Percentiles rank a stretch among this genome's conserved stretches.
Conservation (phyloP, 495 filamentous ascomycete species). For the Penicillium ucsense region DNA sequence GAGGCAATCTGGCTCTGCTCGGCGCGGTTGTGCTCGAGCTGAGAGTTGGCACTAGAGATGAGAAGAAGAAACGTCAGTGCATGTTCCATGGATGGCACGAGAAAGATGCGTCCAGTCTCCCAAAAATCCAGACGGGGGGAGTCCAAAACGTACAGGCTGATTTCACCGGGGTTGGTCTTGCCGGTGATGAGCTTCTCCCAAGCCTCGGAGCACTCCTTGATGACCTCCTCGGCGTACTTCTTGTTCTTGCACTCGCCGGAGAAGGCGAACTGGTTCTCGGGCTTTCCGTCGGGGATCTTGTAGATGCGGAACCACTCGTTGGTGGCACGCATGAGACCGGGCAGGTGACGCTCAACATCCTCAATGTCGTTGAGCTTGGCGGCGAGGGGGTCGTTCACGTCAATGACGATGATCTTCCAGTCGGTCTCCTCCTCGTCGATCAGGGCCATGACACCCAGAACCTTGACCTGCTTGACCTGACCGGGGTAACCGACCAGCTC, state of each 20-base stretch:
- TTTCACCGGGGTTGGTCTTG: constrained; percentile 64
- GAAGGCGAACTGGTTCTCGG: constrained; percentile 99
- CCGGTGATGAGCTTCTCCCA: constrained; percentile 94
- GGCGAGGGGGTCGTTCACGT: constrained; percentile 94
- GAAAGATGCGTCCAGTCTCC: not conserved
- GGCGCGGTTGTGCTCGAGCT: constrained; percentile 57
- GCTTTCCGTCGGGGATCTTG: constrained; percentile 99
- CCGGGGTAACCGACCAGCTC: constrained; percentile 92
- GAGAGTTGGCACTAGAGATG: constrained; percentile 59
- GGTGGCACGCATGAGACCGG: constrained; percentile 89
- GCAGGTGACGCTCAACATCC: constrained; percentile 97
- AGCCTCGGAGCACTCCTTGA: constrained; percentile 91
- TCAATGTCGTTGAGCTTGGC: constrained; percentile 97
- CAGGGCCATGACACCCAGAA: constrained; percentile 97
- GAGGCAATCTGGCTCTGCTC: constrained; percentile 53
- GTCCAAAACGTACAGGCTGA: constrained; percentile 64
- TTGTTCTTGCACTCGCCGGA: constrained; percentile 99
- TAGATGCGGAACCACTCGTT: constrained; percentile 99
- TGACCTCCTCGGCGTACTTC: constrained; percentile 92
- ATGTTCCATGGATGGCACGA: too few relatives aligned
- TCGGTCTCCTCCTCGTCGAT: constrained; percentile 99
- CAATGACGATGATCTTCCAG: constrained; percentile 99
- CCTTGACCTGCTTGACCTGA: constrained; percentile 99
- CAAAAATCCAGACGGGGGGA: too few relatives aligned
- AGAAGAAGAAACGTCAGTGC: constrained; percentile 18